Percentiles rank a stretch among this genome's conserved stretches.
These are phyloP conservation scores for Cladosporium sp. DNA, from an alignment of 2,329 filamentous ascomycete species.

Conservation along the genomic window DNA sequence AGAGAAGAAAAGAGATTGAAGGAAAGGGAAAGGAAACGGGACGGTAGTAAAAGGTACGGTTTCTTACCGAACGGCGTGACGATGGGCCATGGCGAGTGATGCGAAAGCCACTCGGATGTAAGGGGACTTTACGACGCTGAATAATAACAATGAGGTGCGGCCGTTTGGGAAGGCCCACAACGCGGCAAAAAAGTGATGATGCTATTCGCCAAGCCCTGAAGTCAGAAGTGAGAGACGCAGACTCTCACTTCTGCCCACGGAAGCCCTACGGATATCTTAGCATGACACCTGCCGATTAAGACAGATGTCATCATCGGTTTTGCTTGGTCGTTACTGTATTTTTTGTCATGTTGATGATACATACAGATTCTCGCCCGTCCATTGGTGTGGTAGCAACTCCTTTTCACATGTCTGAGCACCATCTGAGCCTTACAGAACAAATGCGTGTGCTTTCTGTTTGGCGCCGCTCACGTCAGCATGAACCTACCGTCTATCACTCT, in stretches of 20 bases:
- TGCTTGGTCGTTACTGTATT: no score
- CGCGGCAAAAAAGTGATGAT: not conserved
- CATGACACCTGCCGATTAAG: no score
- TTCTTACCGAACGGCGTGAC: slow-evolving; percentile 4
- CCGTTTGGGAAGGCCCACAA: not conserved
- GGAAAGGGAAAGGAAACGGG: not conserved
- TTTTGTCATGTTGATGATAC: no score
- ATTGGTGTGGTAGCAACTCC: not conserved
- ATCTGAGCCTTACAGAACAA: not conserved
- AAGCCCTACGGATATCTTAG: no score
- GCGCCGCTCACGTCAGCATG: not conserved
- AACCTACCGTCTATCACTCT: not conserved
- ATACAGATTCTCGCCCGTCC: no score
- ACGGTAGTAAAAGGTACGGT: not conserved
- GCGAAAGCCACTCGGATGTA: slow-evolving; percentile 5
- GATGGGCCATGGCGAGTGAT: not conserved
- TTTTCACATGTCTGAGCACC: no score
- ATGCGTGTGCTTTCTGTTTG: no score
- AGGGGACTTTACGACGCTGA: slow-evolving; percentile 11
- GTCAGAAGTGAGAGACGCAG: no score
- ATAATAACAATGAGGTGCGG: not conserved
- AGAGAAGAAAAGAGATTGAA: not conserved
- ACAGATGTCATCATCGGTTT: no score
- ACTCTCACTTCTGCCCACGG: no score
- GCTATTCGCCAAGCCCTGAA: no score